Evolutionary conservation across 345 rosid species (phyloP).

Genomic region (Erysimum cheiranthoides): DNA sequence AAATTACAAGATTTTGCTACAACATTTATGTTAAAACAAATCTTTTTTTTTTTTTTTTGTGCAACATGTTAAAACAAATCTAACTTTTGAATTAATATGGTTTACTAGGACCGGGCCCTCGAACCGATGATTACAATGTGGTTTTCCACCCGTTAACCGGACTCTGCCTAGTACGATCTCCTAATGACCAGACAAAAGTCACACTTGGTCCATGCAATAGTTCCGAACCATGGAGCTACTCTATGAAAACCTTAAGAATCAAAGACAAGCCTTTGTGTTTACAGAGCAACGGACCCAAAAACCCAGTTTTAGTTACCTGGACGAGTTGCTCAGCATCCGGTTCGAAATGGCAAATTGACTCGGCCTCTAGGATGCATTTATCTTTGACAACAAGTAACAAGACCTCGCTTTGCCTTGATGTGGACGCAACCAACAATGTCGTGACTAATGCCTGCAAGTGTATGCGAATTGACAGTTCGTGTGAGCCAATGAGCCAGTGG

Average conservation of each 20-base stretch:
- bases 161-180: slow-evolving; percentile 64
- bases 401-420: slow-evolving; percentile 71
- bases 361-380: slow-evolving; percentile 85
- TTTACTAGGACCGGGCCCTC: slow-evolving; percentile 76
- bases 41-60: too few relatives aligned
- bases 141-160: slow-evolving; percentile 83
- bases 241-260: slow-evolving; percentile 51
- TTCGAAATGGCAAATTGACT: slow-evolving; percentile 68
- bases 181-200: slow-evolving; percentile 45
- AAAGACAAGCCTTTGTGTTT: slow-evolving; percentile 71
- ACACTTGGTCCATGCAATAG: slow-evolving; percentile 68
- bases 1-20: neutral
- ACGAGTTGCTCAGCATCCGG: slow-evolving; percentile 48
- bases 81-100: slow-evolving; percentile 23
- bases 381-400: slow-evolving; percentile 54
- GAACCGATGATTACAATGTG: slow-evolving; percentile 54
- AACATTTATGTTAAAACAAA: too few relatives aligned
- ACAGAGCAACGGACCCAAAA: slow-evolving; percentile 50
- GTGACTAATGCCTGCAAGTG: slow-evolving; percentile 62
- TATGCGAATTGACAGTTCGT: slow-evolving; percentile 51
- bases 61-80: too few relatives aligned
- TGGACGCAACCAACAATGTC: slow-evolving; percentile 54
- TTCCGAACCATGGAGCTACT: slow-evolving; percentile 76
- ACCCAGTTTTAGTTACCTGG: slow-evolving; percentile 48
- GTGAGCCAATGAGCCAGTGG: slow-evolving; percentile 80